Evolutionary conservation across 2,329 filamentous ascomycete species (phyloP), one percentile per base, ranked within the genome.

Genomic region (Neopestalotiopsis sp.): DNA sequence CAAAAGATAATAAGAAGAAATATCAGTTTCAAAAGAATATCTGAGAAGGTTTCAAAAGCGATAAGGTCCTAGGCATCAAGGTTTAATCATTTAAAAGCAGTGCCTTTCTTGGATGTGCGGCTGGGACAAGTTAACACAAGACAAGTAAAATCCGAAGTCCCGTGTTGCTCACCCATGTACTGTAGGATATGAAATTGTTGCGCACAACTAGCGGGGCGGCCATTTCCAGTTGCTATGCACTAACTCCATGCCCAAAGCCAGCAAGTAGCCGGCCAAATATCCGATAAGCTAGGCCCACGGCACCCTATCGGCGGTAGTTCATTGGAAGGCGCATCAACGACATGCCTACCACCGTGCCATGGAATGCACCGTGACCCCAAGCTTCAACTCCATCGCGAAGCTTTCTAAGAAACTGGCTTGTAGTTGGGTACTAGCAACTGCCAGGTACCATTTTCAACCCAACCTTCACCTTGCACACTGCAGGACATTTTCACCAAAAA

Each of bases 241-340:
- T 17, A 53, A 53, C n/a, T 9, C 34, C 34, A 20, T 53, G 17
- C 45, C 45, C n/a, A 20, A 53, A 53, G 6, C 45, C n/a, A 53
- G 45, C 9, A 63, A n/a, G 24, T 28, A 28, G 24, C 24, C 24
- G 24, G 24, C 32, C 17, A 63, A 32, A 20, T 42, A 3, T 10
- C 20, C 42, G 63, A 66, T 66, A 66, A 66, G 63, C 63, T 17
- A 13, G 14, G 28, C 9, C 24, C 24, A 28, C 24, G 24, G 24
- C 24, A 28, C 24, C 24, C n/a, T 57, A 66, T 66, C 63, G 45
- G 49, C 24, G n/a, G 28, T 38, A n/a, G 5, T 5, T 34, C 20
- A 66, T 58, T 57, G 63, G 63, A 28, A 53, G 63, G 63, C 49
- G 42, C 63, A 65, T 49, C 45, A 24, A 9, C 14, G 20, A 20